Percentiles rank a stretch among this genome's conserved stretches.
These are phyloP conservation scores for Colletotrichum endophyticum DNA, from an alignment of 2,329 filamentous ascomycete species.

Conservation along the genomic window DNA sequence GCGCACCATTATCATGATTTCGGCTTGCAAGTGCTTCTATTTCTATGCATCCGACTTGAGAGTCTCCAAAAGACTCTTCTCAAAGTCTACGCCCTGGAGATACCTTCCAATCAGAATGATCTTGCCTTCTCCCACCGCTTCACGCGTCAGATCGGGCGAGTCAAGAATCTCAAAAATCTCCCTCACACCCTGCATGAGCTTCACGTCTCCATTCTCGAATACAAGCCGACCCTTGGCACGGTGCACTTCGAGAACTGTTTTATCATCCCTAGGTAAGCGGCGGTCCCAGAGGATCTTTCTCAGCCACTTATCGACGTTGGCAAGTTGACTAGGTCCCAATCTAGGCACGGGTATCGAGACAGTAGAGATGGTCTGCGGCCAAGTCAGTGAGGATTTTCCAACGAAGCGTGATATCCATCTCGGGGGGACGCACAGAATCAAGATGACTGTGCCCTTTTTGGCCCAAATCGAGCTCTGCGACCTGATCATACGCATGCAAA, in stretches of 20 bases:
- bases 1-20: background rate
- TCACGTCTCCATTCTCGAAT: conserved; percentile 66
- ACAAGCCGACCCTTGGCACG: conserved; percentile 82
- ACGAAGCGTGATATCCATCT: background rate
- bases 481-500: conserved; percentile 88
- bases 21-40: background rate
- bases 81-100: conserved; percentile 56
- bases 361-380: conserved; percentile 78
- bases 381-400: conserved; percentile 24
- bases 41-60: background rate
- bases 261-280: conserved; percentile 54
- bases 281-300: conserved; percentile 85
- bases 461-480: conserved; percentile 73
- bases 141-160: conserved; percentile 37
- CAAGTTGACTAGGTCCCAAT: conserved; percentile 62
- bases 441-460: conserved; percentile 87
- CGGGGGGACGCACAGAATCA: conserved; percentile 74
- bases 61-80: conserved; percentile 40
- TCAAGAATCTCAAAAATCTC: conserved; percentile 94
- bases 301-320: conserved; percentile 79
- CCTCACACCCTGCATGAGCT: conserved; percentile 88
- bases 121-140: conserved; percentile 51
- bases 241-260: conserved; percentile 76
- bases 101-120: conserved; percentile 68
- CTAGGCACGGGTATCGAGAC: conserved; percentile 71